These are phyloP conservation scores for Beauveria varroae DNA, from an alignment of 2,329 filamentous ascomycete species.

Conservation along the genomic window DNA sequence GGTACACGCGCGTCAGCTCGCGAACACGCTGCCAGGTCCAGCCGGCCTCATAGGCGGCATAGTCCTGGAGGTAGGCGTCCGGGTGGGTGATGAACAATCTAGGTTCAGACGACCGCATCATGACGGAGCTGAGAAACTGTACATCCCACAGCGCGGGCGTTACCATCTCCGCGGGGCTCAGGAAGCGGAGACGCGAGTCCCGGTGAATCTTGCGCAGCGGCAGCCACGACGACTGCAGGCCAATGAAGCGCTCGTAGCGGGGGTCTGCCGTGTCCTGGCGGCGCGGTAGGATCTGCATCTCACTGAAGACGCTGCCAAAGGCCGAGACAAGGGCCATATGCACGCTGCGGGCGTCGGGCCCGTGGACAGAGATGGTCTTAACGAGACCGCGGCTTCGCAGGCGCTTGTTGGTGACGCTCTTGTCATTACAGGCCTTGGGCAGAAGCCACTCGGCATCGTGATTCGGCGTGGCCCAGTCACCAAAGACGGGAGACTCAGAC, in stretches of 20 bases:
- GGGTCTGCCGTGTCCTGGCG: constrained; percentile 20
- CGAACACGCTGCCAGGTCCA: constrained; percentile 69
- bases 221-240: constrained; percentile 62
- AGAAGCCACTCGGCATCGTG: constrained; percentile 54
- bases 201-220: constrained; percentile 70
- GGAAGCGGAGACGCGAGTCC: constrained; percentile 63
- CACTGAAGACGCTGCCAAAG: constrained; percentile 50
- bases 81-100: constrained; percentile 70
- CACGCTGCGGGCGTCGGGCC: constrained; percentile 60
- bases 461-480: constrained; percentile 38
- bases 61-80: constrained; percentile 64
- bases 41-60: constrained; percentile 40
- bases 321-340: constrained; percentile 54
- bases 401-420: constrained; percentile 58
- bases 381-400: constrained; percentile 68
- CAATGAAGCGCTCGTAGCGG: constrained; percentile 41
- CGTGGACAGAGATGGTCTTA: constrained; percentile 52
- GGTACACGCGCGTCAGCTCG: constrained; percentile 50
- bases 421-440: constrained; percentile 59
- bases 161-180: constrained; percentile 64
- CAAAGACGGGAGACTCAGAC: constrained; percentile 39
- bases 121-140: constrained; percentile 61
- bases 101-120: constrained; percentile 63
- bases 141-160: constrained; percentile 66
- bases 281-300: constrained; percentile 30